phyloP scores from a whole-genome alignment of 148 eudicot genomes.

The Fallopia convolvulus region DNA sequence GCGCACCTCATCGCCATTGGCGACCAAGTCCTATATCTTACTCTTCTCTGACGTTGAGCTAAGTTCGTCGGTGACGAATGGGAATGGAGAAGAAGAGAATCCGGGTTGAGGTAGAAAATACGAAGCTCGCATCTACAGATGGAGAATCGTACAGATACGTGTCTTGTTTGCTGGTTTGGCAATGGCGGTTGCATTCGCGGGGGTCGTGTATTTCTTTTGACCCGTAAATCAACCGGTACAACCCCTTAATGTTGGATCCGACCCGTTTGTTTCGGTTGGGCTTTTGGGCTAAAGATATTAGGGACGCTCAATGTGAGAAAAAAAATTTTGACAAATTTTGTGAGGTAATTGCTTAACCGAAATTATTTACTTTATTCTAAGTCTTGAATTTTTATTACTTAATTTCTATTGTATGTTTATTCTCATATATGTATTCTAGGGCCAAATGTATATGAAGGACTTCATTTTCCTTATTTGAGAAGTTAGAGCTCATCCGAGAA shows the following conservation, averaged over 20 bases:
- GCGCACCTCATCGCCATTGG: slow-evolving; percentile 3
- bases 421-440: too few relatives aligned
- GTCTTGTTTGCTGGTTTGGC: not conserved
- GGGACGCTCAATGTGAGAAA: too few relatives aligned
- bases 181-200: slow-evolving; percentile 6
- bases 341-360: too few relatives aligned
- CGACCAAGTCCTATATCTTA: not conserved
- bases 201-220: not conserved
- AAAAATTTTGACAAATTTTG: too few relatives aligned
- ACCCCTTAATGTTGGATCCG: not conserved
- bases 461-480: too few relatives aligned
- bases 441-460: too few relatives aligned
- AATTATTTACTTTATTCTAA: too few relatives aligned
- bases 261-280: not conserved
- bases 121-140: not conserved
- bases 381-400: too few relatives aligned
- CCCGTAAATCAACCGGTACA: not conserved
- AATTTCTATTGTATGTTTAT: too few relatives aligned
- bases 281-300: too few relatives aligned
- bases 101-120: not conserved
- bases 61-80: not conserved
- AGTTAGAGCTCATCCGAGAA: too few relatives aligned
- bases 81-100: not conserved
- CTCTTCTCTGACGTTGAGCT: not conserved
- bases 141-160: not conserved